These are phyloP conservation scores for Nitzschia putrida DNA, from an alignment of 108 stramenopile genomes.

Conservation along the genomic window DNA sequence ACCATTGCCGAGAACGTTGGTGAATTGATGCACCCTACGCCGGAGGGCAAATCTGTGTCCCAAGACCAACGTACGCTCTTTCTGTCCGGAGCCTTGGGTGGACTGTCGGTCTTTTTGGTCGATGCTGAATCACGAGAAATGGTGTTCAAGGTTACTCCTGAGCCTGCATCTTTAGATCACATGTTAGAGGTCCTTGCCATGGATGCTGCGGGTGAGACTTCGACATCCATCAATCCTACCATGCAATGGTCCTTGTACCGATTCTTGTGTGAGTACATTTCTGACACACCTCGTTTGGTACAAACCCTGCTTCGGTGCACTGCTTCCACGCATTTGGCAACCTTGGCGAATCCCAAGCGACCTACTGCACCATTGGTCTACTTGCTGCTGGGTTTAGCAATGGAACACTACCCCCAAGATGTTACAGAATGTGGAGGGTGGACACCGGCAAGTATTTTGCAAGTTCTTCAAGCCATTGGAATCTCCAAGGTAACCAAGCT, in stretches of 20 bases:
- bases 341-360: conserved; percentile 12
- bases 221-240: not conserved
- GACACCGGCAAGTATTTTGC: conserved; percentile 41
- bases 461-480: conserved; percentile 33
- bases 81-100: conserved; percentile 60
- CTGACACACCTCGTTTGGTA: conserved; percentile 59
- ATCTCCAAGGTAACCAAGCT: conserved; percentile 36
- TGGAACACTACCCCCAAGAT: conserved; percentile 56
- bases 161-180: conserved; percentile 17
- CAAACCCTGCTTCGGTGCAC: conserved; percentile 46
- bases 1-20: conserved; percentile 62
- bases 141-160: conserved; percentile 48
- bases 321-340: conserved; percentile 27
- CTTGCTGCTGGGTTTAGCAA: conserved; percentile 64
- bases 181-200: conserved; percentile 28
- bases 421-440: conserved; percentile 52
- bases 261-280: conserved; percentile 64
- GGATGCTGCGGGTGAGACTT: conserved; percentile 5
- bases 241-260: conserved; percentile 38
- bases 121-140: conserved; percentile 69
- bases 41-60: not conserved
- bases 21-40: not conserved
- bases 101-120: conserved; percentile 55
- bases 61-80: conserved; percentile 21
- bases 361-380: conserved; percentile 37